A percentile compares a stretch with the other conserved stretches of the same genome.
Conservation (phyloP, 2,329 filamentous ascomycete species). For the Teratosphaeria epicoccoides region DNA sequence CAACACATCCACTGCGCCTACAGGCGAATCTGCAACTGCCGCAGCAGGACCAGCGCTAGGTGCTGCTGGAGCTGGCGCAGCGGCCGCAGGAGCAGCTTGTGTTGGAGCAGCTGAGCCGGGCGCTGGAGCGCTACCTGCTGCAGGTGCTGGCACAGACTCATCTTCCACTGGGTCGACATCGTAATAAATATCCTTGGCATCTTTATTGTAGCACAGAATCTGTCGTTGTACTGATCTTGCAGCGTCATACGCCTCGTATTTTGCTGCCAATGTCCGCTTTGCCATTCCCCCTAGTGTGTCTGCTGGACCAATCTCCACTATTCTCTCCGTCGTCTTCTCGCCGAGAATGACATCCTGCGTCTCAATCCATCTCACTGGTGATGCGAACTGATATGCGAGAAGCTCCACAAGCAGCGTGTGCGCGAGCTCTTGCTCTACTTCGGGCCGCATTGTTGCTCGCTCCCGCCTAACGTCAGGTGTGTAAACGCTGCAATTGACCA, state of each 20-base stretch:
- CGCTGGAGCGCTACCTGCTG: slow-evolving; percentile 38
- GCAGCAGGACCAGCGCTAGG: slow-evolving; percentile 74
- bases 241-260: slow-evolving; percentile 97
- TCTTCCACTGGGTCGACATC: slow-evolving; percentile 93
- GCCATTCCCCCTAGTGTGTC: slow-evolving; percentile 98
- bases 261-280: slow-evolving; percentile 85
- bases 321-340: slow-evolving; percentile 89
- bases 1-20: slow-evolving; percentile 81
- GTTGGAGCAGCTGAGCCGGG: slow-evolving; percentile 39
- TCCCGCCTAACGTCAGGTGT: background rate
- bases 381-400: slow-evolving; percentile 97
- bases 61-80: slow-evolving; percentile 48
- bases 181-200: slow-evolving; percentile 98
- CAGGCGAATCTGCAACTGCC: slow-evolving; percentile 73
- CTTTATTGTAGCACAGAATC: slow-evolving; percentile 99
- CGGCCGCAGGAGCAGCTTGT: slow-evolving; percentile 44
- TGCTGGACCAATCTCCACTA: slow-evolving; percentile 93
- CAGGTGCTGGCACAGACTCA: slow-evolving; percentile 51
- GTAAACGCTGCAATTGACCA: background rate
- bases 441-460: slow-evolving; percentile 65
- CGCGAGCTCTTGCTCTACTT: slow-evolving; percentile 97
- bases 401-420: slow-evolving; percentile 98
- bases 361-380: slow-evolving; percentile 98
- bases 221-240: slow-evolving; percentile 93
- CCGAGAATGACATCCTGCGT: slow-evolving; percentile 99